These are phyloP conservation scores for Spirogloea muscicola DNA, from an alignment of 139 green algal genomes.

Conservation along the genomic window DNA sequence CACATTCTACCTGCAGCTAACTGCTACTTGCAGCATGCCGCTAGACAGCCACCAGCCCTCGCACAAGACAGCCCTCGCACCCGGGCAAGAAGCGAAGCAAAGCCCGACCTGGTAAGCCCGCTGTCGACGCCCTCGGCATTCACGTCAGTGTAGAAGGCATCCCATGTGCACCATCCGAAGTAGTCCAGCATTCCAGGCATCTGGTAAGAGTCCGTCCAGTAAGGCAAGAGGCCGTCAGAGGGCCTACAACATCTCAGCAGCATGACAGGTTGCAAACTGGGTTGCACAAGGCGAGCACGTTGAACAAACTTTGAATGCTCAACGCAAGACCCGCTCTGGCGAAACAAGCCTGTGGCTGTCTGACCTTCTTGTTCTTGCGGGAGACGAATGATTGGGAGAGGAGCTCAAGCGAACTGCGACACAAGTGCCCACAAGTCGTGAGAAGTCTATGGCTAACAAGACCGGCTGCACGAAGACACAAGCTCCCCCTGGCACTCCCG, in stretches of 20 bases:
- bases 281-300: neutral
- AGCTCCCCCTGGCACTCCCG: too few species aligned
- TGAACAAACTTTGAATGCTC: neutral
- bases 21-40: too few species aligned
- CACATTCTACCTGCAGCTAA: too few species aligned
- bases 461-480: too few species aligned
- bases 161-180: constrained; percentile 97
- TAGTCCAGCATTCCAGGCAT: constrained; percentile 60
- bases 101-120: constrained; percentile 7
- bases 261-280: neutral
- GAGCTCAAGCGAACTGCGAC: too few species aligned
- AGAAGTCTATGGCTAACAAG: too few species aligned
- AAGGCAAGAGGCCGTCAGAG: neutral
- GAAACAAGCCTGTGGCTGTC: too few species aligned
- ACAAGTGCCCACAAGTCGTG: too few species aligned
- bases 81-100: too few species aligned
- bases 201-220: constrained; percentile 1
- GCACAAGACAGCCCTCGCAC: too few species aligned
- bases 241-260: neutral
- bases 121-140: neutral
- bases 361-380: neutral
- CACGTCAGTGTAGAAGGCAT: constrained; percentile 77
- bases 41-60: too few species aligned
- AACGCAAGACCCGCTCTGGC: neutral
- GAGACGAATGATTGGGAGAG: too few species aligned